These are phyloP conservation scores for Diphasiastrum complanatum DNA, from an alignment of 83 land plant genomes.

Conservation along the genomic window DNA sequence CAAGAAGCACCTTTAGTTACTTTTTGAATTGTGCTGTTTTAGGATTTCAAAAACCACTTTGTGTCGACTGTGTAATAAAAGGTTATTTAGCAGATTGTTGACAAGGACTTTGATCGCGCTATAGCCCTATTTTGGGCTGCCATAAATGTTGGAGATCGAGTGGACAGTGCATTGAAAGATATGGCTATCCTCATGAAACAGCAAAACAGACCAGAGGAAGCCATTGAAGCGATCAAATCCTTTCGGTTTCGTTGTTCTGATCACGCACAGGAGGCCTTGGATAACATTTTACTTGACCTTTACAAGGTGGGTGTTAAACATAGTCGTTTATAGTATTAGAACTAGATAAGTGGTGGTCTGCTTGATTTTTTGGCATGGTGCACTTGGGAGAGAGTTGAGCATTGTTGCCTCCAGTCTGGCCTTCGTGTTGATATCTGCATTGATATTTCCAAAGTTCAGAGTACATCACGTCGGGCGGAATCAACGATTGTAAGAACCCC, in stretches of 20 bases:
- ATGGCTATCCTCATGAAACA: conserved; percentile 99
- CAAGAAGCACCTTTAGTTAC: conserved; percentile 15
- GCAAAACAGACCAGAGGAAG: conserved; percentile 91
- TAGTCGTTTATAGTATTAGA: neutral
- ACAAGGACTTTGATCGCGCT: conserved; percentile 88
- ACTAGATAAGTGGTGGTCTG: neutral
- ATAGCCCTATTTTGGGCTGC: conserved; percentile 98
- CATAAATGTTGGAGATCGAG: conserved; percentile 90
- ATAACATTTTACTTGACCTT: conserved; percentile 83
- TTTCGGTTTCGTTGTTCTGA: conserved; percentile 80
- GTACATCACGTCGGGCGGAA: no score
- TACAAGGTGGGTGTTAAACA: conserved; percentile 84
- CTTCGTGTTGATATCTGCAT: no score
- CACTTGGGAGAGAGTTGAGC: no score
- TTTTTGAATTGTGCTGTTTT: neutral
- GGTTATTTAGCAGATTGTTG: conserved; percentile 60
- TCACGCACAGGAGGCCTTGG: conserved; percentile 91
- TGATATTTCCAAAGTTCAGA: no score
- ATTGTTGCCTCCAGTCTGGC: no score
- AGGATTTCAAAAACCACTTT: neutral
- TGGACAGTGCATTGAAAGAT: conserved; percentile 95
- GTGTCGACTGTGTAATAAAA: conserved; percentile 2
- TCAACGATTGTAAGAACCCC: no score
- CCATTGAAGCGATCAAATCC: conserved; percentile 96
- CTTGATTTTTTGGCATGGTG: neutral